A percentile compares a stretch with the other conserved stretches of the same genome.
Evolutionary conservation across 2,329 filamentous ascomycete species (phyloP).

Genomic region (Colletotrichum lini): DNA sequence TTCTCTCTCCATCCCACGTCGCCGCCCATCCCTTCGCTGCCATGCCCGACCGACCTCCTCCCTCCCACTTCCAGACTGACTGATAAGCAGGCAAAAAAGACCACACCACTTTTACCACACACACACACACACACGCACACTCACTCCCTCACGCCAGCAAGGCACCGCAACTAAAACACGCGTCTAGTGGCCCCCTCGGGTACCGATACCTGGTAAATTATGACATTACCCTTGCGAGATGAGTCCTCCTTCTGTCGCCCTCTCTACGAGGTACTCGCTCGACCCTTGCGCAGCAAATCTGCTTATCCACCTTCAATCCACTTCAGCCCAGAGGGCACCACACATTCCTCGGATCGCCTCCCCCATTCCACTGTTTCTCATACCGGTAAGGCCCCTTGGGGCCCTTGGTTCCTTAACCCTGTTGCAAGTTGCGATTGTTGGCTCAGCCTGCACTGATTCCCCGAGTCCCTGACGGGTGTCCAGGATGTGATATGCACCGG

Average conservation of each 20-base stretch:
- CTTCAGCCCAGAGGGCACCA: conserved; percentile 37
- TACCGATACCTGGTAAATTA: conserved; percentile 11
- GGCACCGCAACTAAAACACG: conserved; percentile 23
- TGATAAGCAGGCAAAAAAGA: conserved; percentile 12
- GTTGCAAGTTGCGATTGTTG: not conserved
- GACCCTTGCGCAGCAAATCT: conserved; percentile 31
- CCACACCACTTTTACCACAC: not conserved
- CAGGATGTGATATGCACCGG: conserved; percentile 23
- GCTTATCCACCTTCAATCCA: conserved; percentile 20
- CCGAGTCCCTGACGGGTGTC: conserved; percentile 3
- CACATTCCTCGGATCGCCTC: conserved; percentile 31
- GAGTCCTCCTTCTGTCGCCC: not conserved
- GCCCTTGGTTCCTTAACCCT: conserved; percentile 1
- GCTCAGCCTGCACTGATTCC: conserved; percentile 13
- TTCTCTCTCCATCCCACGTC: conserved; percentile 15
- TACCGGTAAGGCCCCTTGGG: not conserved
- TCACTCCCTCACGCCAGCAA: not conserved
- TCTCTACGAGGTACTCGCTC: not conserved
- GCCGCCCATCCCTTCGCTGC: conserved; percentile 13
- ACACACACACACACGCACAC: not conserved
- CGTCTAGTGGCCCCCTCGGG: conserved; percentile 7
- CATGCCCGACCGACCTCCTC: not conserved
- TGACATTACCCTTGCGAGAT: conserved; percentile 34
- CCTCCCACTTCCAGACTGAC: not conserved
- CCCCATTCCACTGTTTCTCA: conserved; percentile 37